Conservation (phyloP, 176 grass and related monocot genomes). For the Bothriochloa decipiens region DNA sequence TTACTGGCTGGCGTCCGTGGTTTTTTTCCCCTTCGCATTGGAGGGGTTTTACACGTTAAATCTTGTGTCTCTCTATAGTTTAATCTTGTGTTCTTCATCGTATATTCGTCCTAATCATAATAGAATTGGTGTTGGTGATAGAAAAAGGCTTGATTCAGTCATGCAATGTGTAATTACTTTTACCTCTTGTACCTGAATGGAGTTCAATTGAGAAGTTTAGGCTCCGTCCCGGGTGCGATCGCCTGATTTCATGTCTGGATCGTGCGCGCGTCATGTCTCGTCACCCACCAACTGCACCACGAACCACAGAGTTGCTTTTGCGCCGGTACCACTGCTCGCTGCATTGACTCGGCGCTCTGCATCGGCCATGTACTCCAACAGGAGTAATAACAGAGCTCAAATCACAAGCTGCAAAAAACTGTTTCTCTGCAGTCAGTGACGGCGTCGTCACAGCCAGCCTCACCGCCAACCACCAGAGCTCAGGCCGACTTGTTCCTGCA, state of each 20-base stretch:
- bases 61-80: too few relatives aligned
- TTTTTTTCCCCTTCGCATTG: too few relatives aligned
- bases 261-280: constrained; percentile 2
- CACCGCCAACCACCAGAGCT: neutral
- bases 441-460: neutral
- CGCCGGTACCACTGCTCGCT: neutral
- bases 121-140: constrained; percentile 27
- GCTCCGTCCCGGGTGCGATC: neutral
- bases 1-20: too few relatives aligned
- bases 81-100: too few relatives aligned
- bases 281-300: neutral
- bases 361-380: neutral
- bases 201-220: constrained; percentile 17
- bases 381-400: neutral
- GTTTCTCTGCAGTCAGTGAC: neutral
- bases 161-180: constrained; percentile 28
- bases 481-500: neutral
- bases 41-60: too few relatives aligned
- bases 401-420: neutral
- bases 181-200: constrained; percentile 36
- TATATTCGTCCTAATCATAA: too few relatives aligned
- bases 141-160: neutral
- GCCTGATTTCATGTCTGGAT: constrained; percentile 7
- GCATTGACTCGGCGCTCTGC: neutral
- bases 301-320: neutral